Base-by-base conservation (phyloP, 345 rosid genomes). In the Mallotus nudiflorus region DNA sequence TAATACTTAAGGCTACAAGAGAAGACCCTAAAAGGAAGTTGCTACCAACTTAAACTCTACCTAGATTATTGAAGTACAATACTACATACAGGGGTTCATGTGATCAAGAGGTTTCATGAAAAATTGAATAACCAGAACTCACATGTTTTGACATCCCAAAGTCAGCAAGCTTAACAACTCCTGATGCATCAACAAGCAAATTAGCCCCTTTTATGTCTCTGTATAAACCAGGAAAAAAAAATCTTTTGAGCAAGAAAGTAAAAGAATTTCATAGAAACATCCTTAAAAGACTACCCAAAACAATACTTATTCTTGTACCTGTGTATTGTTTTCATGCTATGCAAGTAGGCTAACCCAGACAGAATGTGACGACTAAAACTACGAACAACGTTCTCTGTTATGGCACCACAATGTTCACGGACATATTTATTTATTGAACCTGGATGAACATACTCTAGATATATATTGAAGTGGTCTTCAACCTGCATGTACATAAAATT, bases 91-190 rank as follows among this genome's bases (percentile, higher is more conserved):
- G n/a, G n/a, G n/a, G 4, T 50, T 39, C 69, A 35, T 66, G 59
- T n/a, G 40, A 49, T 27, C 51, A n/a, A 40, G 13, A 63, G 14
- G 53, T 29, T 39, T 44, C 25, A 11, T 16, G 5, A 13, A 37
- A 24, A 67, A 24, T 39, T 9, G 40, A 60, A 29, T 49, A 67
- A 44, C 12, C 15, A 62, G 16, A 57, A 81, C 93, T 89, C 77
- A 95, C 99, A 72, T 86, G 99, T 83, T 95, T 95, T 45, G 99
- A 89, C 99, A 89, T 95, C 80, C 99, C 99, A 77, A 95, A 95
- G 74, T 92, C 97, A 11, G 97, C 97, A 65, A 95, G 97, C 84
- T 95, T 95, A 61, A 95, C 97, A 48, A 90, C 93, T 22, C 99
- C 99, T 65, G 76, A 83, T 69, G 99, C 96, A 85, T 95, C 94